These are phyloP conservation scores for Cutaneotrichosporon curvatum DNA, from an alignment of 1,284 basidiomycete species.

Conservation along the genomic window DNA sequence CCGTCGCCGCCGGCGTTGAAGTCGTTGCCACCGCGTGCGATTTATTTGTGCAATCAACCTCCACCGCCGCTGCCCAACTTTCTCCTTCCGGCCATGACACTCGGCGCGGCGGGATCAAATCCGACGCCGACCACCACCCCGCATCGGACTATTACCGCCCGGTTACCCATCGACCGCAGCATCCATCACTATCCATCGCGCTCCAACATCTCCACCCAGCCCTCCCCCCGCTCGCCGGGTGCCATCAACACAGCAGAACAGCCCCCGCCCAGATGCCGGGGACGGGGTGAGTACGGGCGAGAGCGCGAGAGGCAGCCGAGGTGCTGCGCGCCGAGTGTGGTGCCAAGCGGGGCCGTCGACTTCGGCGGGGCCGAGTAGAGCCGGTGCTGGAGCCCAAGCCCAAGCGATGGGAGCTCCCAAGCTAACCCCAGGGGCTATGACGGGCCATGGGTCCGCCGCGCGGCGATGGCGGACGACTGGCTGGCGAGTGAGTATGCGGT, in stretches of 20 bases:
- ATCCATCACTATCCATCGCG: not conserved
- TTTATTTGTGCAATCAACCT: too few species aligned
- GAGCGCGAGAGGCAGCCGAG: not conserved
- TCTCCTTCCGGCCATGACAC: too few species aligned
- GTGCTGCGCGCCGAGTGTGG: not conserved
- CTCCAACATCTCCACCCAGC: not conserved
- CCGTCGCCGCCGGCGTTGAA: too few species aligned
- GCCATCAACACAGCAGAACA: not conserved
- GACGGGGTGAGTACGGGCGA: not conserved
- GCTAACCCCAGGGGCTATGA: conserved; percentile 9
- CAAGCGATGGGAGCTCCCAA: not conserved
- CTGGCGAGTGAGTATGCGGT: conserved; percentile 3
- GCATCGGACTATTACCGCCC: not conserved
- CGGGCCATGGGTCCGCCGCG: conserved; percentile 10
- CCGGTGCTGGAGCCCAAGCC: too few species aligned
- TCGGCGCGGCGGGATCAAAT: too few species aligned
- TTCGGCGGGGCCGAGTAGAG: not conserved
- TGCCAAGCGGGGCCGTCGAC: too few species aligned
- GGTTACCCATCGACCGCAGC: not conserved
- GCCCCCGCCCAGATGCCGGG: not conserved
- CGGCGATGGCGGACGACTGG: conserved; percentile 8
- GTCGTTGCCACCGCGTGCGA: too few species aligned
- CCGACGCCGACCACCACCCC: not conserved
- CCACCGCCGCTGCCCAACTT: too few species aligned
- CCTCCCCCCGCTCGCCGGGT: not conserved